phyloP scores from a whole-genome alignment of 345 rosid genomes.

The Eucalyptus fibrosa region DNA sequence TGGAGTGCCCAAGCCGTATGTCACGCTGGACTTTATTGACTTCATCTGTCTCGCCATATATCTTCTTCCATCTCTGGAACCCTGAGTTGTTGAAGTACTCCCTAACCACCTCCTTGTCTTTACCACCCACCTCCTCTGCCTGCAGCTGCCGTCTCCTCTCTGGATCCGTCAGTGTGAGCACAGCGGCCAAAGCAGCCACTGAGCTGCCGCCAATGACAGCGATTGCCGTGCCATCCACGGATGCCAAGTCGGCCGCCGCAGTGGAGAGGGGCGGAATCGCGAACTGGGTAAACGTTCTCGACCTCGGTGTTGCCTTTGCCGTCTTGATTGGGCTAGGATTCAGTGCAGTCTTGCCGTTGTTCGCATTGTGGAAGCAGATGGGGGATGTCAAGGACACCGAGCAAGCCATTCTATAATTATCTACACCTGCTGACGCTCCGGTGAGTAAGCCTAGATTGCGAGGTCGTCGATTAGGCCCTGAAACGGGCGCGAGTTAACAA shows the following conservation, averaged over 20 bases:
- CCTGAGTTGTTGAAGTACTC: slow-evolving; percentile 88
- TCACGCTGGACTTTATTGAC: slow-evolving; percentile 78
- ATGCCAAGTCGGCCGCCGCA: slow-evolving; percentile 29
- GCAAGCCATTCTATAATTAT: slow-evolving; percentile 29
- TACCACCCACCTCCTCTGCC: slow-evolving; percentile 93
- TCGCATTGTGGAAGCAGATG: slow-evolving; percentile 5
- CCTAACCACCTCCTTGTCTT: slow-evolving; percentile 83
- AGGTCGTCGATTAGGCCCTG: not conserved
- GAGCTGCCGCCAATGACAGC: slow-evolving; percentile 80
- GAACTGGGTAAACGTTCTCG: not conserved
- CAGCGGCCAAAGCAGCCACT: slow-evolving; percentile 79
- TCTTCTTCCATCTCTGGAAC: slow-evolving; percentile 89
- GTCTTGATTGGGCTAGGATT: not conserved
- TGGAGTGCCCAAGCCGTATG: slow-evolving; percentile 71
- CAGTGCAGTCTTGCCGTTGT: slow-evolving; percentile 8
- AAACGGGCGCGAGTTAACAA: not conserved
- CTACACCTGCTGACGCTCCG: not conserved
- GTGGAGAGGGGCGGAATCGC: slow-evolving; percentile 28
- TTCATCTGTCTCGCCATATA: slow-evolving; percentile 85
- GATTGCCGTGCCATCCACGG: slow-evolving; percentile 43
- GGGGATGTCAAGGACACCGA: slow-evolving; percentile 41
- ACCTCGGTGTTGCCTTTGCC: not conserved
- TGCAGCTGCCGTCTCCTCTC: slow-evolving; percentile 68
- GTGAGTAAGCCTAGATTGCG: not conserved
- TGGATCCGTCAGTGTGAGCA: slow-evolving; percentile 65